Evolutionary conservation across 2,329 filamentous ascomycete genomes (phyloP).

Genomic region (Thermoascus crustaceus): DNA sequence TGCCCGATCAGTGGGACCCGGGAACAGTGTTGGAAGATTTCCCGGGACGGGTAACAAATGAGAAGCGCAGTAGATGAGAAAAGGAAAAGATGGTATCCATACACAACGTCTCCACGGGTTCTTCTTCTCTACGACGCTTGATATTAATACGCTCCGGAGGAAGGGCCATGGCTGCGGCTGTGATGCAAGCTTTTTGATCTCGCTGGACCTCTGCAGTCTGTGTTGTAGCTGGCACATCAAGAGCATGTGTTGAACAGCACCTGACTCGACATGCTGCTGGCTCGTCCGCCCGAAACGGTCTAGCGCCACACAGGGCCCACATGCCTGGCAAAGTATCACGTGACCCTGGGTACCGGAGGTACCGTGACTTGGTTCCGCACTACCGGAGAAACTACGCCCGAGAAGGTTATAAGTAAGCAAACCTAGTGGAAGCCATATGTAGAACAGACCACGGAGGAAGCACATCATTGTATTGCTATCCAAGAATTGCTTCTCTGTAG

Average conservation of each 20-base stretch:
- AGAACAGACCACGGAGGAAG: neutral
- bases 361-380: no score
- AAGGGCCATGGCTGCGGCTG: constrained; percentile 30
- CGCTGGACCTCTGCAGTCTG: no score
- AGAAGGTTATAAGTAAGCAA: no score
- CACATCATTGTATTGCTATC: constrained; percentile 6
- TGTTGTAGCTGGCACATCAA: no score
- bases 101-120: constrained; percentile 49
- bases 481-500: constrained; percentile 3
- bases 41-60: neutral
- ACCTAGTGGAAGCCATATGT: neutral
- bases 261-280: no score
- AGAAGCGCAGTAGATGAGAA: neutral
- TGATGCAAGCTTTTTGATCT: no score
- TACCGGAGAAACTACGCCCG: neutral
- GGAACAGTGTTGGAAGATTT: no score
- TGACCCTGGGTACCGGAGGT: neutral
- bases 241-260: no score
- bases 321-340: no score
- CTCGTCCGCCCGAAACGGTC: no score
- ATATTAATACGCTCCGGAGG: constrained; percentile 46
- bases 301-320: no score
- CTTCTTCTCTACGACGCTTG: constrained; percentile 50
- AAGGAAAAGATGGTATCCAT: constrained; percentile 10
- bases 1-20: no score